Evolutionary conservation across 1,284 basidiomycete genomes (phyloP), one percentile per base, ranked within the genome.

Genomic region (Boletus albobrunnescens): DNA sequence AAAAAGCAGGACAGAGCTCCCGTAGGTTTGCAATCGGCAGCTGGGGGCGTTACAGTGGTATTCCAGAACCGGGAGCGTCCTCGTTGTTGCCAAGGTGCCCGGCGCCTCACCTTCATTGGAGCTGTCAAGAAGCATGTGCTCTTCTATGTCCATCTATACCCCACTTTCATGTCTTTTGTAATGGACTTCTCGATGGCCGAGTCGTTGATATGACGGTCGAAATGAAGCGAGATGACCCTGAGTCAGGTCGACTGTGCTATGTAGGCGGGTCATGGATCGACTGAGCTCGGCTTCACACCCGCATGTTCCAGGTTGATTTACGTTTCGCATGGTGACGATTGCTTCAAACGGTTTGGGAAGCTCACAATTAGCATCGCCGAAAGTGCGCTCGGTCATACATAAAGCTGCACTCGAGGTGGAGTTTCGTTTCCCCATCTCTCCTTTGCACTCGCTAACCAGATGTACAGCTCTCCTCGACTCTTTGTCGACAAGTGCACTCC

Each of bases 1-100:
- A 58, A 77, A 71, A 59, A 73, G 71, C 56, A 67, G 61, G 56
- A 53, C 55, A 17, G 50, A 56, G 28, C 53, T 50, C 44, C 41
- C 50, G 11, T 53, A 53, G 49, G 43, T 44, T 44, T 36, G 32
- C 24, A 19, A 32, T 19, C 39, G 36, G 35, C 19, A 22, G 35
- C 19, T 16, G 36, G 41, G 45, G 61, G 43, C 5, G 49, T 49
- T 62, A 64, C 45, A 32, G 55, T 48, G 61, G 54, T 39, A 32
- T 50, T 48, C 33, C 17, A 20, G 40, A 38, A 41, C 11, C 27
- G 36, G 20, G 30, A 32, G 24, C 36, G 22, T 31, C 20, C 42
- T 47, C 33, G 32, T 39, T 32, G 65, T 67, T 55, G 62, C 35
- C 52, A 67, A 53, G 65, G 50, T 54, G 50, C 44, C 40, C 32